phyloP scores from a whole-genome alignment of 2,329 filamentous ascomycete species.

The Ceratocystis alfenasii region DNA sequence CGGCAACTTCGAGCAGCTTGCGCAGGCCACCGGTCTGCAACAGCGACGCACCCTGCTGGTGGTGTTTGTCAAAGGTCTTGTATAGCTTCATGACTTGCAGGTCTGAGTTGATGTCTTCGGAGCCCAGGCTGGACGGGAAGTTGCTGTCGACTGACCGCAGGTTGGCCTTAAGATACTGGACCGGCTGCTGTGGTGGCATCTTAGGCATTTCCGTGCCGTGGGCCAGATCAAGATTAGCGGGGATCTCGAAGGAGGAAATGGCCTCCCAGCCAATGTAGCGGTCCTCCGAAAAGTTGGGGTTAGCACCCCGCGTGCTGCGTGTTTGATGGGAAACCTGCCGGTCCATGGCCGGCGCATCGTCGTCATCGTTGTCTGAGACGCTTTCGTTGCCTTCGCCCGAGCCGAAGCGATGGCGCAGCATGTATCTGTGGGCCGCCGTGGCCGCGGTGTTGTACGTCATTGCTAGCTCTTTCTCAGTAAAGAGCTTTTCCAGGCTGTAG shows the following conservation, averaged over 20 bases:
- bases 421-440: slow-evolving; percentile 49
- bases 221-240: slow-evolving; percentile 46
- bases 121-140: slow-evolving; percentile 39
- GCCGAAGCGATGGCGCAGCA: slow-evolving; percentile 42
- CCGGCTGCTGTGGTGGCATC: slow-evolving; percentile 45
- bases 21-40: slow-evolving; percentile 42
- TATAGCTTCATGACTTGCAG: slow-evolving; percentile 47
- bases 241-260: slow-evolving; percentile 47
- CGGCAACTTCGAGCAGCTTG: slow-evolving; percentile 44
- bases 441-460: slow-evolving; percentile 54
- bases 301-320: slow-evolving; percentile 47
- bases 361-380: slow-evolving; percentile 43
- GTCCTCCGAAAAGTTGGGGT: slow-evolving; percentile 46
- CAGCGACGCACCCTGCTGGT: slow-evolving; percentile 46
- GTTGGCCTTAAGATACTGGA: slow-evolving; percentile 48
- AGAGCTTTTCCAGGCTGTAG: slow-evolving; percentile 58
- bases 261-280: slow-evolving; percentile 49
- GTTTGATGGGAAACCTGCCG: slow-evolving; percentile 53
- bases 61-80: slow-evolving; percentile 42
- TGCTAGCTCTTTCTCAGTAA: slow-evolving; percentile 56
- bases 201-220: slow-evolving; percentile 44
- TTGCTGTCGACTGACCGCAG: slow-evolving; percentile 44
- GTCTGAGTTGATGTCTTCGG: slow-evolving; percentile 44
- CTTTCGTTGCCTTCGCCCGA: slow-evolving; percentile 34
- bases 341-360: slow-evolving; percentile 48